Evolutionary conservation across 306 rosid genomes (phyloP), one percentile per base, ranked within the genome.

Genomic region (Luffa acutangula): DNA sequence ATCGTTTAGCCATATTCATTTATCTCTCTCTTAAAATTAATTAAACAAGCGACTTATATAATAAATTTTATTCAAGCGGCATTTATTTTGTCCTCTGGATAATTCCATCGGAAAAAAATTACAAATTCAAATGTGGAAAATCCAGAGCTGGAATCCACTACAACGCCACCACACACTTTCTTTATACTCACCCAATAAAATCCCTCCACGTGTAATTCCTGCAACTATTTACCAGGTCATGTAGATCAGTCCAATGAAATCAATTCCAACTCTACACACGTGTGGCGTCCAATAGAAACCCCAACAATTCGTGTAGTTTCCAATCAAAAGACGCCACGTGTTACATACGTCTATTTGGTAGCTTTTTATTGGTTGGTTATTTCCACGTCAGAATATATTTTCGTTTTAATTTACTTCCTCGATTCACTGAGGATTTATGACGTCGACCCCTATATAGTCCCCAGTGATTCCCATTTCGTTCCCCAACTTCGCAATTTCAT

Each of bases 301-400:
- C 69, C 34, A 7, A 59, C 56, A 20, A 58, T n/a, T 77, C 80
- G 80, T 77, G 80, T 77, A 77, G 67, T n/a, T 13, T 9, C 80
- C 70, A 77, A 77, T 77, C 0, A 41, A 0, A 58, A 2, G 1
- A 6, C 5, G 80, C 80, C 80, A 77, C 80, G 80, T 77, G 21
- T 5, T 7, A 58, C 0, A 5, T 11, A 3, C 3, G 69, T n/a
- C 66, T 37, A 56, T 3, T 12, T 14, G 80, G 37, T 3, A n/a
- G 4, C 8, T 56, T 58, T 7, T 2, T 37, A 77, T 77, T 77
- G 70, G 80, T 14, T 58, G 0, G 0, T 11, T 10, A 7, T 21
- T 3, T 37, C 80, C 80, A 58, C 80, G 70, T 77, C 70, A 1
- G 54, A 20, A 58, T 10, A 18, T 37, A 56, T 39, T 43, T 51